phyloP scores from a whole-genome alignment of 1,284 basidiomycete genomes.

The Pulveroboletus sp. region DNA sequence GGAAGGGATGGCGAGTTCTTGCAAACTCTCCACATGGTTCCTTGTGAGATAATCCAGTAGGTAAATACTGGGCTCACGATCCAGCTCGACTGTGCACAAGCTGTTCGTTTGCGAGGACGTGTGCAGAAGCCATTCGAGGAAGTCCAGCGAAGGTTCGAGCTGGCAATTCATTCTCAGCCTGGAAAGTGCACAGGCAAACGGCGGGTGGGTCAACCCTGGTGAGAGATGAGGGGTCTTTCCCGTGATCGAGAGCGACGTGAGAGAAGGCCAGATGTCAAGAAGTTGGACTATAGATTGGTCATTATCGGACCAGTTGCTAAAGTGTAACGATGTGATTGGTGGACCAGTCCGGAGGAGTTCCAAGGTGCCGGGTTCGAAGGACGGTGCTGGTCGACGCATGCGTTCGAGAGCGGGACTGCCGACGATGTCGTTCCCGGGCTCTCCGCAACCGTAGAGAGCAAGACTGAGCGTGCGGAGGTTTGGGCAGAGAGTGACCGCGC shows the following conservation, averaged over 20 bases:
- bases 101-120: conserved; percentile 46
- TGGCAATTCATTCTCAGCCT: conserved; percentile 64
- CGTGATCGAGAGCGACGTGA: conserved; percentile 56
- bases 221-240: conserved; percentile 59
- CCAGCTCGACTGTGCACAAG: conserved; percentile 55
- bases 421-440: conserved; percentile 47
- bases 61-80: conserved; percentile 54
- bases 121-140: conserved; percentile 68
- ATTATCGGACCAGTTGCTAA: conserved; percentile 72
- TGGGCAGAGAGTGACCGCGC: conserved; percentile 57
- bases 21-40: conserved; percentile 48
- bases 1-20: conserved; percentile 57
- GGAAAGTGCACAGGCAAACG: conserved; percentile 48
- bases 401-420: conserved; percentile 49
- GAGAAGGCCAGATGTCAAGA: conserved; percentile 58
- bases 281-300: conserved; percentile 58
- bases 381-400: conserved; percentile 50
- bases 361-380: conserved; percentile 56
- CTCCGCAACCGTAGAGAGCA: conserved; percentile 57
- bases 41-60: conserved; percentile 54
- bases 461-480: conserved; percentile 57
- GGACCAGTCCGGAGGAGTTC: conserved; percentile 55
- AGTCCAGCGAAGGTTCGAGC: conserved; percentile 54
- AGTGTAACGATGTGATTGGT: conserved; percentile 53
- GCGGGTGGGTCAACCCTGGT: conserved; percentile 41